Conservation (phyloP, 768 basidiomycete genomes). For the Boletus huronensis region DNA sequence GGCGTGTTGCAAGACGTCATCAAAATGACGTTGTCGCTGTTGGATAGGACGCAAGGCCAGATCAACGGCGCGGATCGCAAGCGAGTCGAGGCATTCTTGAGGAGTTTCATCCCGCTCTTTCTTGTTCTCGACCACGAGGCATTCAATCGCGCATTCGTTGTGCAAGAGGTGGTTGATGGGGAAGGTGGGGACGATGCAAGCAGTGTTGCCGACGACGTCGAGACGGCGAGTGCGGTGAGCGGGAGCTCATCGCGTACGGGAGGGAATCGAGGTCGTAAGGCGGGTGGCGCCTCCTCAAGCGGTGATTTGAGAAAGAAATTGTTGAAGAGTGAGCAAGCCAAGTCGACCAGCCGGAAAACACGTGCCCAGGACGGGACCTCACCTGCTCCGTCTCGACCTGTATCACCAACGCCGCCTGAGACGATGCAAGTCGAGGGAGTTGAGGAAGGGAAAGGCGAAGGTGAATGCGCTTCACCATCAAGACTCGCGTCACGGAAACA, state of each 20-base stretch:
- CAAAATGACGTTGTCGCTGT: slow-evolving; percentile 84
- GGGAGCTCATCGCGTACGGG: slow-evolving; percentile 29
- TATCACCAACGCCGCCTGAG: slow-evolving; percentile 57
- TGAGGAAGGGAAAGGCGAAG: slow-evolving; percentile 28
- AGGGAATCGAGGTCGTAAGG: slow-evolving; percentile 41
- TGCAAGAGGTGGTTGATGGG: slow-evolving; percentile 58
- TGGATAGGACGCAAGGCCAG: slow-evolving; percentile 84
- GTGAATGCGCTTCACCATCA: slow-evolving; percentile 20
- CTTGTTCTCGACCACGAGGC: slow-evolving; percentile 69
- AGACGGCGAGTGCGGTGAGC: slow-evolving; percentile 30
- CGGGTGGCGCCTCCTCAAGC: slow-evolving; percentile 39
- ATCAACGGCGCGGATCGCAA: slow-evolving; percentile 69
- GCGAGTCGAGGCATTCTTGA: slow-evolving; percentile 77
- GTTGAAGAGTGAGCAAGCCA: slow-evolving; percentile 79
- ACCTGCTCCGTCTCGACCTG: slow-evolving; percentile 55
- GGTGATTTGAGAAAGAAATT: slow-evolving; percentile 77
- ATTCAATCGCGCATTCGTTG: slow-evolving; percentile 69
- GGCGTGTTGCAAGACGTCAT: slow-evolving; percentile 80
- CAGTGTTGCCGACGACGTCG: slow-evolving; percentile 36
- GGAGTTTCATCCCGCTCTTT: slow-evolving; percentile 72
- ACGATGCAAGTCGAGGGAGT: slow-evolving; percentile 33
- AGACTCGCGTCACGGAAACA: slow-evolving; percentile 41
- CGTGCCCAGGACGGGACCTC: slow-evolving; percentile 50
- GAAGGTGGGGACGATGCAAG: slow-evolving; percentile 50
- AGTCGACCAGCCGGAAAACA: slow-evolving; percentile 60